Percentiles rank a stretch among this genome's conserved stretches.
These are phyloP conservation scores for Fusarium compactum DNA, from an alignment of 2,329 filamentous ascomycete species.

Conservation along the genomic window DNA sequence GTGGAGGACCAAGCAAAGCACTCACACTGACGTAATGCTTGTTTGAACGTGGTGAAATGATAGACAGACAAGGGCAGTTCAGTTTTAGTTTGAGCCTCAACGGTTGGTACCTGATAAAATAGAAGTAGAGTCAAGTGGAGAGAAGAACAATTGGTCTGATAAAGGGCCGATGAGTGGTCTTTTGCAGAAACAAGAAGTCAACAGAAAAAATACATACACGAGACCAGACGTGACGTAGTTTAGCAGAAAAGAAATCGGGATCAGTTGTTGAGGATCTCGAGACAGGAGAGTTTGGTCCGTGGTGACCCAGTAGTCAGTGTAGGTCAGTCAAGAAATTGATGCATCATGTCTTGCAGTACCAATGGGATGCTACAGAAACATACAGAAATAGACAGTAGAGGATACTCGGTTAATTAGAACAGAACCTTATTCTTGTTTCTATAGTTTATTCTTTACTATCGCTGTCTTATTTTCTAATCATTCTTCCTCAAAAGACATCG, in stretches of 20 bases:
- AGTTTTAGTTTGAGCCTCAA: background rate
- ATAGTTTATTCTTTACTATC: background rate
- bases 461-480: background rate
- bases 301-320: constrained; percentile 26
- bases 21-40: constrained; percentile 45
- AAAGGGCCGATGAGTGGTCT: constrained; percentile 28
- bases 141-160: constrained; percentile 11
- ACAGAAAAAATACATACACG: constrained; percentile 21
- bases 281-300: constrained; percentile 48
- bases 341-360: background rate
- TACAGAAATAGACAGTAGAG: background rate
- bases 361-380: constrained; percentile 23
- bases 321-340: background rate
- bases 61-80: constrained; percentile 24
- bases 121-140: constrained; percentile 18
- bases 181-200: constrained; percentile 21
- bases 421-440: constrained; percentile 5
- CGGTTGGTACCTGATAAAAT: constrained; percentile 35
- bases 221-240: constrained; percentile 41
- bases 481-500: constrained; percentile 8
- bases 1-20: constrained; percentile 39
- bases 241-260: constrained; percentile 27
- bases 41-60: constrained; percentile 30
- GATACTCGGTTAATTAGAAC: constrained; percentile 24
- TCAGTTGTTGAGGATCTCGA: constrained; percentile 29